Base-by-base conservation (phyloP, 2,329 filamentous ascomycete species). In the Calonectria fujianensis region DNA sequence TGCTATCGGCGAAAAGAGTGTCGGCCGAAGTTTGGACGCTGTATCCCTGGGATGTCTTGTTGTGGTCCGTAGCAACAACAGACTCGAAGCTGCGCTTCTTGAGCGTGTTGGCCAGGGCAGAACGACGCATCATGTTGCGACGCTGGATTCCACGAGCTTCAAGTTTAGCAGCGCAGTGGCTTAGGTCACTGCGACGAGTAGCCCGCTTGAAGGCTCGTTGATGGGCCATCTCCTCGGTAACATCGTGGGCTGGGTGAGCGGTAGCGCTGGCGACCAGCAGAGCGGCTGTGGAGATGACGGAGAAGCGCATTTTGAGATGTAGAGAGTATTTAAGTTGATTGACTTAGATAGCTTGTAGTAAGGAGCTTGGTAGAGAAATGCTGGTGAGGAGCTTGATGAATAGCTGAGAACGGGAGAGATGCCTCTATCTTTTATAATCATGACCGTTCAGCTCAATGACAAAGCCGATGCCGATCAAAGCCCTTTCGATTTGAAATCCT, bases 211-310 rank as follows among this genome's bases (percentile, higher is more conserved):
- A 45, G 18, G 41, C 41, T 8, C 41, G 41, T 20, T 18, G 41
- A 18, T 45, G 41, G 16, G 41, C 41, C 41, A n/a, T 45, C 81
- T 91, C 90, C 13, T 88, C 83, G 54, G 82, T 82, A 45, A 88
- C 74, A 66, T 90, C 85, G 74, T 90, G 88, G 74, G 89, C 89
- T 1, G 88, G 89, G 74, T 91, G 88, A 29, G 87, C 87, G 20
- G 77, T 57, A 57, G 65, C 78, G 6, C 77, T 63, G 29, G 69
- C 72, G 16, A 73, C 74, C 24, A 73, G 61, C 7, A 80, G 52
- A 27, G 77, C 72, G 39, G 72, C 61, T 37, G 63, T 57, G 39
- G 75, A 16, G 24, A 80, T 39, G 24, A 77, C 29, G 20, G 63
- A 35, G 66, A 76, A 69, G 52, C 72, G 72, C 74, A 76, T 75